Evolutionary conservation across 495 filamentous ascomycete species (phyloP).

Genomic region (Stereocaulon alpinum): DNA sequence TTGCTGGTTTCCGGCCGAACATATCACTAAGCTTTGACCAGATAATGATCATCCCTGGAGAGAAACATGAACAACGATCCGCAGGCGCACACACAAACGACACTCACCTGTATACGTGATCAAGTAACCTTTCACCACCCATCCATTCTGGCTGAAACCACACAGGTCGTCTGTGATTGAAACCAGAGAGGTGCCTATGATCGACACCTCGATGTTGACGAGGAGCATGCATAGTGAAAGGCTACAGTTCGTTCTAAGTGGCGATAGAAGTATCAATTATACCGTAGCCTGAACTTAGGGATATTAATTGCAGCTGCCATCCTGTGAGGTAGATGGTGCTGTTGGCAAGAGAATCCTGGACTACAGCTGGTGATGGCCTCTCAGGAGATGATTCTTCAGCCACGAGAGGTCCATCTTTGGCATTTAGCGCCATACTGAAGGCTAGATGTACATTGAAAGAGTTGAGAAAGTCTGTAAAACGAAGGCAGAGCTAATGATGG

Average conservation of each 20-base stretch:
- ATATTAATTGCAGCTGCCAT: neutral
- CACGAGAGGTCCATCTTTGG: too few relatives aligned
- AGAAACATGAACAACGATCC: too few relatives aligned
- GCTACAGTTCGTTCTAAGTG: conserved; percentile 23
- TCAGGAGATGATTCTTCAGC: too few relatives aligned
- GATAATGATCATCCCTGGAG: conserved; percentile 37
- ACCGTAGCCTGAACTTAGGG: neutral
- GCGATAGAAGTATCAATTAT: neutral
- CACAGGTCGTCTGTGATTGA: conserved; percentile 45
- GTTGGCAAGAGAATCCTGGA: too few relatives aligned
- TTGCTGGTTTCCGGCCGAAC: conserved; percentile 37
- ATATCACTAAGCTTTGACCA: conserved; percentile 49
- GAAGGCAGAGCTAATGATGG: too few relatives aligned
- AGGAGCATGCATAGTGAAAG: conserved; percentile 48
- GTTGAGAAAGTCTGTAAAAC: too few relatives aligned
- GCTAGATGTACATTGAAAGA: too few relatives aligned
- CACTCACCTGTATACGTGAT: conserved; percentile 39
- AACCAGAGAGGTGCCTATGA: conserved; percentile 52
- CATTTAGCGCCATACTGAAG: too few relatives aligned
- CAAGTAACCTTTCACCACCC: conserved; percentile 49
- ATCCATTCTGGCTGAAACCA: conserved; percentile 43
- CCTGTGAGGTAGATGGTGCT: neutral
- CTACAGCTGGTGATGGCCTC: too few relatives aligned
- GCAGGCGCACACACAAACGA: too few relatives aligned
- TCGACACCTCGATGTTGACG: conserved; percentile 51